Evolutionary conservation across 352 stramenopile genomes (phyloP).

Genomic region (Phytopythium helicoides): DNA sequence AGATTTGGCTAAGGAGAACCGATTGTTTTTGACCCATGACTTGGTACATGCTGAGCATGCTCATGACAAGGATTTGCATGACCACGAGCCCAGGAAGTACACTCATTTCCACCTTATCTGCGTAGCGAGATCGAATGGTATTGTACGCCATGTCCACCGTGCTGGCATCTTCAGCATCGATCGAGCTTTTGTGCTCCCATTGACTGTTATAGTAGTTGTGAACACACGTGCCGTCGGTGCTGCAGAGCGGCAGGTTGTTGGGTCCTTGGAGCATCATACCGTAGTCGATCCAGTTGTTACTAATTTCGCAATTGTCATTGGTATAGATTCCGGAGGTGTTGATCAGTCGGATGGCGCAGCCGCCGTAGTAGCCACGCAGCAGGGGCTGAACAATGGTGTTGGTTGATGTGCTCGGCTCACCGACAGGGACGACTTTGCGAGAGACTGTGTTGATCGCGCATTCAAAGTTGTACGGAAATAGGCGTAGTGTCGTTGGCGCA

Average conservation of each 20-base stretch:
- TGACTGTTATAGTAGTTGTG: slow-evolving; percentile 32
- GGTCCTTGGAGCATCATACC: slow-evolving; percentile 25
- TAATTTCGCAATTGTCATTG: slow-evolving; percentile 12
- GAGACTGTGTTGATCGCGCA: slow-evolving; percentile 7
- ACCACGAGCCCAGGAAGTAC: slow-evolving; percentile 2
- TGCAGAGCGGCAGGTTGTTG: slow-evolving; percentile 23
- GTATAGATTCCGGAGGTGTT: slow-evolving; percentile 23
- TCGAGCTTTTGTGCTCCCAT: slow-evolving; percentile 17
- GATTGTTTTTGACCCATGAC: slow-evolving; percentile 24
- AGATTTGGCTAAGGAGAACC: slow-evolving; percentile 22
- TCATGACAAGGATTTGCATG: slow-evolving; percentile 10
- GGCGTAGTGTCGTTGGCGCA: slow-evolving; percentile 11
- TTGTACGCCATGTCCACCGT: slow-evolving; percentile 5
- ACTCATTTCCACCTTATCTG: slow-evolving; percentile 6
- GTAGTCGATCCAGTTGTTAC: slow-evolving; percentile 21
- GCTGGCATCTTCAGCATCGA: slow-evolving; percentile 6
- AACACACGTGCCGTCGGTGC: slow-evolving; percentile 16
- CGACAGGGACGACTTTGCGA: slow-evolving; percentile 2
- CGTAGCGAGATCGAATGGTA: slow-evolving; percentile 5
- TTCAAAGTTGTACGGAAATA: slow-evolving; percentile 35
- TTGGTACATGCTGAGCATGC: slow-evolving; percentile 22
- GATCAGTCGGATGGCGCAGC: slow-evolving; percentile 13
- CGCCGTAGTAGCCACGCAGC: slow-evolving; percentile 22
- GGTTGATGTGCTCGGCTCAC: neutral
- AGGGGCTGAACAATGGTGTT: slow-evolving; percentile 21